phyloP scores from a whole-genome alignment of 306 rosid genomes.

The Cucurbita moschata region DNA sequence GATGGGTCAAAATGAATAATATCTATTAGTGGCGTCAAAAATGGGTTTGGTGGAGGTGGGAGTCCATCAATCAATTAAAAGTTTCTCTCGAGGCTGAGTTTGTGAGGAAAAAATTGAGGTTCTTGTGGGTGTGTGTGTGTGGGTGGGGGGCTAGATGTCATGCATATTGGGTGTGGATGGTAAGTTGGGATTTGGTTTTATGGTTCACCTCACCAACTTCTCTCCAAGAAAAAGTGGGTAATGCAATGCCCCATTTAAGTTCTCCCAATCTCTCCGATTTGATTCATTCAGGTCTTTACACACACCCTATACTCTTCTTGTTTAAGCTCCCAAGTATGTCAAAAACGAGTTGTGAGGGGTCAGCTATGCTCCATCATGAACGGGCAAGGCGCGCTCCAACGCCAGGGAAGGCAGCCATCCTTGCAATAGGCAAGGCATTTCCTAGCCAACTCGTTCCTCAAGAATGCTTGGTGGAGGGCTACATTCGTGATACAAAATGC shows the following conservation, averaged over 20 bases:
- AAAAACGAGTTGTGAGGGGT: conserved; percentile 21
- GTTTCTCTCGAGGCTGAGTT: conserved; percentile 42
- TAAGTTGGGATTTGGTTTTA: conserved; percentile 4
- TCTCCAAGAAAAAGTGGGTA: conserved; percentile 30
- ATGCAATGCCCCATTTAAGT: conserved; percentile 24
- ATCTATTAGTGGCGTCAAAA: too few relatives aligned
- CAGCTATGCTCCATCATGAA: conserved; percentile 5
- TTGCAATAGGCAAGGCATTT: conserved; percentile 84
- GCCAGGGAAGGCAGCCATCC: conserved; percentile 63
- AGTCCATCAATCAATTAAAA: conserved; percentile 34
- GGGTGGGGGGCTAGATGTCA: background rate
- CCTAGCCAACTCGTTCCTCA: conserved; percentile 86
- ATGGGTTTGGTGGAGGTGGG: conserved; percentile 29
- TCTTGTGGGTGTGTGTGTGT: background rate
- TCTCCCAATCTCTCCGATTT: background rate
- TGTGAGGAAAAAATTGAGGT: background rate
- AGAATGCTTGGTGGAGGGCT: conserved; percentile 89
- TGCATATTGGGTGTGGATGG: background rate
- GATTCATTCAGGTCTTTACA: conserved; percentile 16
- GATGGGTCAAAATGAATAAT: too few relatives aligned
- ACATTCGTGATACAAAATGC: conserved; percentile 80
- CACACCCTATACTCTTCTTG: background rate
- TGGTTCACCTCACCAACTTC: conserved; percentile 30
- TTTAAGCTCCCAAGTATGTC: conserved; percentile 30
- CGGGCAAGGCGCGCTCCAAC: conserved; percentile 33